phyloP scores from a whole-genome alignment of 1,139 yeast species.

The Lodderomyces elongisporus region DNA sequence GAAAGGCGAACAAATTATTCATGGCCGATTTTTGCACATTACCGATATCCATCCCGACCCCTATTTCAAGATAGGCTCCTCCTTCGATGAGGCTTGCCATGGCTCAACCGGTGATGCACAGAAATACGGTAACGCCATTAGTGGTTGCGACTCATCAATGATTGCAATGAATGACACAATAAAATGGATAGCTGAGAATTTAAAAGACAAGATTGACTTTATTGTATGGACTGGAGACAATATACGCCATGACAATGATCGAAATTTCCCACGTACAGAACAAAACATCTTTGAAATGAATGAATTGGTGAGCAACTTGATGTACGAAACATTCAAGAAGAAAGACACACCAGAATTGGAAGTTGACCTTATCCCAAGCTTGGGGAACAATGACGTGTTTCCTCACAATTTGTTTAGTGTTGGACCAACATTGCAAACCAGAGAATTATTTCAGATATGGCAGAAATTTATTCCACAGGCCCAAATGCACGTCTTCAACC shows the following conservation, averaged over 20 bases:
- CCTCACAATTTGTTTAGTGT: constrained; percentile 82
- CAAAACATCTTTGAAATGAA: constrained; percentile 66
- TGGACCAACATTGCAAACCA: constrained; percentile 80
- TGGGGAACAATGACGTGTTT: constrained; percentile 85
- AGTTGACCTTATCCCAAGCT: constrained; percentile 56
- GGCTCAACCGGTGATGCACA: constrained; percentile 50
- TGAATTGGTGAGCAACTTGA: constrained; percentile 48
- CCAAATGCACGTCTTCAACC: constrained; percentile 67
- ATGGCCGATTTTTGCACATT: constrained; percentile 77
- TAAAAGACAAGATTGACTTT: constrained; percentile 74
- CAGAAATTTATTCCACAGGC: constrained; percentile 67
- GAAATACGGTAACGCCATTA: constrained; percentile 67
- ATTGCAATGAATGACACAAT: constrained; percentile 58
- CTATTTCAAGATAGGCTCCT: constrained; percentile 51
- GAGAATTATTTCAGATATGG: constrained; percentile 75
- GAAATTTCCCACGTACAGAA: constrained; percentile 68
- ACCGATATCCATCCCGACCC: constrained; percentile 87
- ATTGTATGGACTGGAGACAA: constrained; percentile 91
- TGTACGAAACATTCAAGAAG: constrained; percentile 44
- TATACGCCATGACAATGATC: constrained; percentile 79
- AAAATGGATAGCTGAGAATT: constrained; percentile 57
- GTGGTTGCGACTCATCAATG: constrained; percentile 71
- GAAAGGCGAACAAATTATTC: constrained; percentile 29
- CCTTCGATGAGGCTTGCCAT: constrained; percentile 55
- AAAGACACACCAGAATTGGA: constrained; percentile 42